Conservation (phyloP, 345 rosid genomes). For the Eutrema heterophyllum region DNA sequence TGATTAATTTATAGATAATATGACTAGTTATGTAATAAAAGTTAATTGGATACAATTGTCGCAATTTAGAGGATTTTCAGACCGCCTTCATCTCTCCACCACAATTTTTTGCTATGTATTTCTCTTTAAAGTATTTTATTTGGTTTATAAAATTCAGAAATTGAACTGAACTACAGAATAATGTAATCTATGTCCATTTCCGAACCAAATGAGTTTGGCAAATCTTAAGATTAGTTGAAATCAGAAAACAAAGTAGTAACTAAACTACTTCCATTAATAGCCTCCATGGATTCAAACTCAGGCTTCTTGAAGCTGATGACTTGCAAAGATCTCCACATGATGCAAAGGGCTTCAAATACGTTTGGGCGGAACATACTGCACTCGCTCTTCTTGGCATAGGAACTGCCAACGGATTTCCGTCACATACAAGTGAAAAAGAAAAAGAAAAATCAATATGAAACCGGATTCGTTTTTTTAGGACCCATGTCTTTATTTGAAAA, state of each 20-base stretch:
- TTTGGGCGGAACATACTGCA: slow-evolving; percentile 73
- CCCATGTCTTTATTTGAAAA: not conserved
- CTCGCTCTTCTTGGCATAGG: slow-evolving; percentile 69
- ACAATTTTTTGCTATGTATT: not conserved
- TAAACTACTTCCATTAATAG: not conserved
- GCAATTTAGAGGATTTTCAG: not conserved
- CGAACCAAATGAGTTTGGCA: not conserved
- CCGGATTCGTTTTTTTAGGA: not conserved
- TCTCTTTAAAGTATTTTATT: not conserved
- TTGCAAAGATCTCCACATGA: slow-evolving; percentile 2
- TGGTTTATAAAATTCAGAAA: not conserved
- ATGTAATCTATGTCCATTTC: not conserved
- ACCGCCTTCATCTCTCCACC: not conserved
- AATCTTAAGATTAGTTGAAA: not conserved
- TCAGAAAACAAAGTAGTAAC: not conserved
- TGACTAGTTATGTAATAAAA: too few relatives aligned
- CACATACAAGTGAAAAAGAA: not conserved
- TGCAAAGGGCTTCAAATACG: slow-evolving; percentile 34
- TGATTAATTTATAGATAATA: too few relatives aligned
- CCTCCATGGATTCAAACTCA: not conserved
- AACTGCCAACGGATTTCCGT: slow-evolving; percentile 38
- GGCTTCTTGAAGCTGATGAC: not conserved
- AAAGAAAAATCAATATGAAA: not conserved
- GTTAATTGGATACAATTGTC: too few relatives aligned
- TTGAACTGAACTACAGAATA: not conserved